These are phyloP conservation scores for Mucuna pruriens DNA, from an alignment of 306 rosid genomes.

Conservation along the genomic window DNA sequence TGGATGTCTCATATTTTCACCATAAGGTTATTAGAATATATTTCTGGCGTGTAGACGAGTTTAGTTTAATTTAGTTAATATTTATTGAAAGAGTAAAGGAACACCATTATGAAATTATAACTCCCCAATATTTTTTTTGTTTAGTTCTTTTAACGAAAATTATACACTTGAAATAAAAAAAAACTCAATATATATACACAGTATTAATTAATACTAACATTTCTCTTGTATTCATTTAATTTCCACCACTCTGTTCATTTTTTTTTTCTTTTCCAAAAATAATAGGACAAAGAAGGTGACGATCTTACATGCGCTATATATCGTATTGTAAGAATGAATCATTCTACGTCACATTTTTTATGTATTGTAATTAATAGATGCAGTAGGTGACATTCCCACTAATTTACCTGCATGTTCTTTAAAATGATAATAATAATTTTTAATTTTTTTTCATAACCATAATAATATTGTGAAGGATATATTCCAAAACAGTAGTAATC, in stretches of 20 bases:
- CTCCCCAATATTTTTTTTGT: background rate
- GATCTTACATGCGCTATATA: background rate
- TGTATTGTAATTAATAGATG: background rate
- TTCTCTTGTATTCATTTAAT: background rate
- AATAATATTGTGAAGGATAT: background rate
- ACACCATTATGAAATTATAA: background rate
- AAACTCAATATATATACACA: background rate
- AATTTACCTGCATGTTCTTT: background rate
- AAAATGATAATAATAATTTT: background rate
- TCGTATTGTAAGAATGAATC: background rate
- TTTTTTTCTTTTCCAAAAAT: background rate
- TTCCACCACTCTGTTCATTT: background rate
- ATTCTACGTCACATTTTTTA: background rate
- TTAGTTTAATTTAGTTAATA: background rate
- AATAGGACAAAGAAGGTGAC: background rate
- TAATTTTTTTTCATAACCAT: background rate
- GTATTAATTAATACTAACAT: background rate
- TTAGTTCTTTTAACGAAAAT: background rate
- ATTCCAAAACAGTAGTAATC: slow-evolving; percentile 25
- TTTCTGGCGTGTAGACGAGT: too few relatives aligned
- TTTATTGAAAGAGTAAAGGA: background rate
- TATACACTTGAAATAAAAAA: background rate
- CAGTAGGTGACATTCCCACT: background rate
- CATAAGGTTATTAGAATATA: background rate
- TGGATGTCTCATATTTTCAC: background rate